Percentiles rank a stretch among this genome's conserved stretches.
phyloP scores from a whole-genome alignment of 768 basidiomycete species.

The Tulasnella sp. region DNA sequence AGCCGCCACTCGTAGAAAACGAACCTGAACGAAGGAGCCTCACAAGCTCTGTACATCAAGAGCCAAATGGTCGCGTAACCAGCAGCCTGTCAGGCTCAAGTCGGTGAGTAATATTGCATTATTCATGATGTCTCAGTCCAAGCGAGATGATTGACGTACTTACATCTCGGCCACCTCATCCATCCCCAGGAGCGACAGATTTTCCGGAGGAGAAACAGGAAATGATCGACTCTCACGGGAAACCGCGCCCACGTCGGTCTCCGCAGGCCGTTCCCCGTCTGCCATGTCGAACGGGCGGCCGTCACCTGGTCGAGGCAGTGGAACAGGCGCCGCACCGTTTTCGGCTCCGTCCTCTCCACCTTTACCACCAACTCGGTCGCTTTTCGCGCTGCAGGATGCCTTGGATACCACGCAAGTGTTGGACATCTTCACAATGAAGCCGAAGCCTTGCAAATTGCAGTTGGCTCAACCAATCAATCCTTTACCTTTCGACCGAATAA shows the following conservation, averaged over 20 bases:
- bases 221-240: slow-evolving; percentile 58
- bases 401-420: slow-evolving; percentile 70
- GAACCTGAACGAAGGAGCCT: background rate
- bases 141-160: background rate
- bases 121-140: background rate
- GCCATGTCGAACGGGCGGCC: slow-evolving; percentile 15
- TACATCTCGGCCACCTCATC: background rate
- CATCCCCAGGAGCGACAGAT: slow-evolving; percentile 6
- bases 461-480: slow-evolving; percentile 58
- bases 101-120: background rate
- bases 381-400: slow-evolving; percentile 72
- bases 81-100: slow-evolving; percentile 5
- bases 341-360: slow-evolving; percentile 34
- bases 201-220: slow-evolving; percentile 14
- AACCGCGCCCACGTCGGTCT: slow-evolving; percentile 45
- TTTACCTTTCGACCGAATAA: slow-evolving; percentile 66
- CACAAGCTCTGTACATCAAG: background rate
- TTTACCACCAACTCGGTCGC: slow-evolving; percentile 42
- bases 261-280: slow-evolving; percentile 9
- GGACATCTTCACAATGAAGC: slow-evolving; percentile 93
- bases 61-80: background rate
- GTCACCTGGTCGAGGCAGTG: slow-evolving; percentile 5
- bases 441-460: slow-evolving; percentile 89
- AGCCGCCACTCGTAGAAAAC: background rate
- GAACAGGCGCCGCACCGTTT: background rate